A percentile compares a stretch with the other conserved stretches of the same genome.
Conservation (phyloP, 225 moss, liverwort and hornwort species). For the Neckera pumila region DNA sequence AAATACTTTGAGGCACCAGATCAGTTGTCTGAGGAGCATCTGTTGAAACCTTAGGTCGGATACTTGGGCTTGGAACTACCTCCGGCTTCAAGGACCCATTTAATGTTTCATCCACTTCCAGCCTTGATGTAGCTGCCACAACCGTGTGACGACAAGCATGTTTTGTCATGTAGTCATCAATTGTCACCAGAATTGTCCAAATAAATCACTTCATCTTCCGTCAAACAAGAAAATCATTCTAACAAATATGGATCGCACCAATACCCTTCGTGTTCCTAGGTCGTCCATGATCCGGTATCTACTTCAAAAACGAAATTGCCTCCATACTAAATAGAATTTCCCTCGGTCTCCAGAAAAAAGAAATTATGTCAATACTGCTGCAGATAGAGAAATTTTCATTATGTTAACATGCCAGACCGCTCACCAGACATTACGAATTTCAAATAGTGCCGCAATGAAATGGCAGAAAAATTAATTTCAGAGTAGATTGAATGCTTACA, state of each 20-base stretch:
- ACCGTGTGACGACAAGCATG: background rate
- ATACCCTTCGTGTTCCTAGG: background rate
- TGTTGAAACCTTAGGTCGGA: background rate
- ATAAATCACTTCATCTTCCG: background rate
- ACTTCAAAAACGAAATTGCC: background rate
- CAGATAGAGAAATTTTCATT: background rate
- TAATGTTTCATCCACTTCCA: background rate
- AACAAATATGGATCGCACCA: background rate
- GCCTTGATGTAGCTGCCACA: conserved; percentile 5
- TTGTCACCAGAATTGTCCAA: background rate
- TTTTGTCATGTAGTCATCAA: background rate
- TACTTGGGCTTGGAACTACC: conserved; percentile 10
- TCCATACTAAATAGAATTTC: background rate
- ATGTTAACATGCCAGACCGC: background rate
- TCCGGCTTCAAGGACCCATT: conserved; percentile 1
- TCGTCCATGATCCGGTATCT: background rate
- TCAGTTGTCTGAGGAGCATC: conserved; percentile 13
- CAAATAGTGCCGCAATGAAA: background rate
- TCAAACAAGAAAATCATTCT: background rate
- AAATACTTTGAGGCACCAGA: conserved; percentile 12
- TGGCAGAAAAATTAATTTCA: background rate
- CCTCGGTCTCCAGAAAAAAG: background rate
- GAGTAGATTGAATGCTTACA: background rate
- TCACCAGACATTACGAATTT: background rate
- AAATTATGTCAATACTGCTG: background rate